These are phyloP conservation scores for Centaurea solstitialis DNA, from an alignment of 129 eudicot species.

Conservation along the genomic window DNA sequence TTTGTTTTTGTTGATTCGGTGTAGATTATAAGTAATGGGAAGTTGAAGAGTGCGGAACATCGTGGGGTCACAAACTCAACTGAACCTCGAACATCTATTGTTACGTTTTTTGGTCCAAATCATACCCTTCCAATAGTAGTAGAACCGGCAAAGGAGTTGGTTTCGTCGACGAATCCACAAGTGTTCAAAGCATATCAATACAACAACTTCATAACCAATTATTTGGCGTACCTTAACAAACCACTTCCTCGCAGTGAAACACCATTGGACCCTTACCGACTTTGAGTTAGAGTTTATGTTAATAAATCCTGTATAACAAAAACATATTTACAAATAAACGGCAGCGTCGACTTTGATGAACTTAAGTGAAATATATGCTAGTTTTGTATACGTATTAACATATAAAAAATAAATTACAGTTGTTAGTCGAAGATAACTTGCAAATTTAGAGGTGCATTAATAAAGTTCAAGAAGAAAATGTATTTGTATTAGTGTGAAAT, in stretches of 20 bases:
- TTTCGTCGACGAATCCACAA: slow-evolving; percentile 20
- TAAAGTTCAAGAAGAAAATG: too few species aligned
- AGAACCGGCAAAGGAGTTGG: slow-evolving; percentile 45
- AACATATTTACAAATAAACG: neutral
- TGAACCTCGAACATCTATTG: slow-evolving; percentile 48
- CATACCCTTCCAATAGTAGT: slow-evolving; percentile 20
- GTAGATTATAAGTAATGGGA: slow-evolving; percentile 56
- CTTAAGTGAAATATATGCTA: slow-evolving; percentile 5
- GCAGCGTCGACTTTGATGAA: neutral
- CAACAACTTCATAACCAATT: slow-evolving; percentile 33
- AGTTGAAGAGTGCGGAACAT: slow-evolving; percentile 46
- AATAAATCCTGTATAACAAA: neutral
- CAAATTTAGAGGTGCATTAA: too few species aligned
- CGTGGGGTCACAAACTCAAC: slow-evolving; percentile 39
- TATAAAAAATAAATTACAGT: too few species aligned
- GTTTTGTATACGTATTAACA: neutral
- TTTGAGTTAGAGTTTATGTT: neutral
- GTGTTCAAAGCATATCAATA: slow-evolving; percentile 31
- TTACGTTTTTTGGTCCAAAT: slow-evolving; percentile 48
- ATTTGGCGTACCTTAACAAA: slow-evolving; percentile 12
- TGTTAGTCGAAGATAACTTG: too few species aligned
- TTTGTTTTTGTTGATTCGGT: neutral
- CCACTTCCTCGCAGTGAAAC: slow-evolving; percentile 25
- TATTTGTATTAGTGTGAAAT: too few species aligned
- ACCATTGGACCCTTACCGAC: slow-evolving; percentile 24